Conservation (phyloP, 371 early-diverging fungal species). For the Zancudomyces culisetae region DNA sequence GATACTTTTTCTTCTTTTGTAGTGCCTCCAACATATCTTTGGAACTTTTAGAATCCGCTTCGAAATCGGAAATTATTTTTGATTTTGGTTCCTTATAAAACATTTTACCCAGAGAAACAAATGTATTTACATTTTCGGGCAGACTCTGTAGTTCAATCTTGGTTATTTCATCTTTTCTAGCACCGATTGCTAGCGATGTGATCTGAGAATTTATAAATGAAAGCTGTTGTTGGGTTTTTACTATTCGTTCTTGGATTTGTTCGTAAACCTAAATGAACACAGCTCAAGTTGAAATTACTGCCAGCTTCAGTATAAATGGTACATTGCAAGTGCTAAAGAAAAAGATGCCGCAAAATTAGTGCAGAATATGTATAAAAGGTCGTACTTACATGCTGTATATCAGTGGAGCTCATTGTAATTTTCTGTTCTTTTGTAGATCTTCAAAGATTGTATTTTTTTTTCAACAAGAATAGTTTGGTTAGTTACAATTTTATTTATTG, state of each 20-base stretch:
- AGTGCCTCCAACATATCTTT: conserved; percentile 36
- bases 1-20: conserved; percentile 54
- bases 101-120: conserved; percentile 63
- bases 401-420: neutral
- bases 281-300: too few relatives aligned
- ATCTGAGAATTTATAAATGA: conserved; percentile 46
- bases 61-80: conserved; percentile 33
- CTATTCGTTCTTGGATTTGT: conserved; percentile 23
- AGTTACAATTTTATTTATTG: too few relatives aligned
- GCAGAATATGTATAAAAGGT: too few relatives aligned
- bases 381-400: neutral
- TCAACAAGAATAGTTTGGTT: too few relatives aligned
- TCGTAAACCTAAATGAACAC: conserved; percentile 35
- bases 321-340: too few relatives aligned
- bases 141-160: conserved; percentile 44
- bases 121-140: conserved; percentile 33
- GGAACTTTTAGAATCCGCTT: conserved; percentile 24
- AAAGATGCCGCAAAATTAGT: too few relatives aligned
- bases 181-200: conserved; percentile 42
- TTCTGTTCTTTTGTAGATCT: too few relatives aligned
- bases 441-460: too few relatives aligned
- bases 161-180: conserved; percentile 48
- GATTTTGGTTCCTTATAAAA: conserved; percentile 41
- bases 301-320: too few relatives aligned
- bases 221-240: conserved; percentile 42